Evolutionary conservation across 1,284 basidiomycete species (phyloP), one percentile per base, ranked within the genome.

Genomic region (Afroboletus lepidellus): DNA sequence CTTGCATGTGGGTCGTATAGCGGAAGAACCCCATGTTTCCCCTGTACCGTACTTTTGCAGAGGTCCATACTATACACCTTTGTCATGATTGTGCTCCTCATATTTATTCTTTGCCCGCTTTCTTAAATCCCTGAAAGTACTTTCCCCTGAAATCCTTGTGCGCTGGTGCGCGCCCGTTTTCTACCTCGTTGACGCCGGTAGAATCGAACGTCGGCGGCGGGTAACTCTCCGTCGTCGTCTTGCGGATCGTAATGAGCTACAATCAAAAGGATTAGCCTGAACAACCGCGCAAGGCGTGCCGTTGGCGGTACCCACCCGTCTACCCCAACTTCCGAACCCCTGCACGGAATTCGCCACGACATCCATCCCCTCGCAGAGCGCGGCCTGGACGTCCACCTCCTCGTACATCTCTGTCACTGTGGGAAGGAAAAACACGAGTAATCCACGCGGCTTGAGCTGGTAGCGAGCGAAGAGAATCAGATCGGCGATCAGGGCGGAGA

Each of bases 361-460:
- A 61, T 85, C 85, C 87, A 99, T 94, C 1, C 94, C 94, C 32
- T 91, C 86, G 60, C 87, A 89, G 3, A 87, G 70, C 74, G 85
- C 78, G 0, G 84, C 77, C 27, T 81, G 69, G 2, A 97, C 75
- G 64, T 98, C 94, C 1, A 95, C 75, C 58, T 92, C 89, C 57
- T 87, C 83, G 66, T 94, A 98, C 50, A 94, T 89, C 45, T 94
- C 93, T 15, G 84, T 92, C 20, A 95, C 89, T 0, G 94, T 96
- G 0, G 94, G 95, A 23, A 98, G 77, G 77, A 95, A 97, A 73
- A 95, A 98, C 1, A 99, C 96, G 8, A 99, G 80, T 32, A 97
- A 77, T 15, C 97, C 97, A 16, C 80, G 79, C 0, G 92, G 91
- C 53, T 85, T 90, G 24, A 99, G 79, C 45, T 98, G 75, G 68